These are phyloP conservation scores for Candida railenensis DNA, from an alignment of 805 yeast genomes.

Conservation along the genomic window DNA sequence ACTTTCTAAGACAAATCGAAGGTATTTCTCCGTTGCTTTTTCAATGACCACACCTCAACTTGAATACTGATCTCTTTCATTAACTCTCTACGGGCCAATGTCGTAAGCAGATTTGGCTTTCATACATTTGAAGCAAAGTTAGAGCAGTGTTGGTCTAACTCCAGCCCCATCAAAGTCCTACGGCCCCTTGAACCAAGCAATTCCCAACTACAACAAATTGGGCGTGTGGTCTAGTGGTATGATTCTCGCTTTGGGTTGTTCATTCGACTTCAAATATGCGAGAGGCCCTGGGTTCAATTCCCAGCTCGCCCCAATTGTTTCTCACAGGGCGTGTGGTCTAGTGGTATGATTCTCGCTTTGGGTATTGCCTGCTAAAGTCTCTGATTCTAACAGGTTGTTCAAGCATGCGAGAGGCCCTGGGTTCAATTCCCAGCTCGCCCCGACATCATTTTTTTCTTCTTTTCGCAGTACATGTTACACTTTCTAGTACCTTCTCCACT, in stretches of 20 bases:
- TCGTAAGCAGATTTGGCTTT: too few species aligned
- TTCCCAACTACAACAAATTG: conserved; percentile 5
- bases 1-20: too few species aligned
- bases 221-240: conserved; percentile 34
- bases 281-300: conserved; percentile 57
- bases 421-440: conserved; percentile 50
- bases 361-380: conserved; percentile 9
- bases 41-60: too few species aligned
- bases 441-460: conserved; percentile 8
- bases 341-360: conserved; percentile 36
- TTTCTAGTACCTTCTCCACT: background rate
- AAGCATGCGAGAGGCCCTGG: conserved; percentile 50
- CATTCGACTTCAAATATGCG: conserved; percentile 23
- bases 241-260: conserved; percentile 31
- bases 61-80: too few species aligned
- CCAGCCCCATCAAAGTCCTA: too few species aligned
- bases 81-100: too few species aligned
- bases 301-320: conserved; percentile 17
- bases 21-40: too few species aligned
- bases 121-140: too few species aligned
- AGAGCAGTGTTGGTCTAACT: too few species aligned
- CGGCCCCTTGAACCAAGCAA: background rate
- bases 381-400: conserved; percentile 1
- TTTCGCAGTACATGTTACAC: background rate
- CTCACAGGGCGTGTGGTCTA: conserved; percentile 27